Evolutionary conservation across 2,329 filamentous ascomycete genomes (phyloP).

Genomic region (Ophiostoma sp.): DNA sequence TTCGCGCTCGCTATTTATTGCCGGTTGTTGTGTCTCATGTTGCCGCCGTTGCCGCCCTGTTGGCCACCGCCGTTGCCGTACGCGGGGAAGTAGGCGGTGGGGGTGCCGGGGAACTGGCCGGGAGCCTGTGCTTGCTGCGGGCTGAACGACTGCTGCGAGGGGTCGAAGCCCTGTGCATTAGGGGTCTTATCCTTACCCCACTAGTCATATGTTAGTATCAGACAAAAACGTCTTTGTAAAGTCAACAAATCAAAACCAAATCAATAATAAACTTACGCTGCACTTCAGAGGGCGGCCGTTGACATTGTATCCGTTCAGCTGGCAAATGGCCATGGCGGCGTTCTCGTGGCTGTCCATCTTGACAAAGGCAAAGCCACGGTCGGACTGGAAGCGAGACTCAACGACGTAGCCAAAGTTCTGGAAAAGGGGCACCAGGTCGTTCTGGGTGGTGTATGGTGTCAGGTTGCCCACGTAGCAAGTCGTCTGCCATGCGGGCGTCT

Average conservation of each 20-base stretch:
- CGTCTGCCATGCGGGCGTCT: constrained; percentile 97
- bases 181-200: constrained; percentile 99
- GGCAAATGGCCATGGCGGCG: constrained; percentile 96
- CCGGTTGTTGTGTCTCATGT: constrained; percentile 44
- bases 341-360: constrained; percentile 99
- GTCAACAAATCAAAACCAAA: neutral
- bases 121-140: constrained; percentile 69
- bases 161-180: constrained; percentile 71
- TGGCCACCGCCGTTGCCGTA: constrained; percentile 68
- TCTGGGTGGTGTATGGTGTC: constrained; percentile 91
- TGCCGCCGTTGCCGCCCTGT: constrained; percentile 4
- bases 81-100: constrained; percentile 83
- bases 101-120: constrained; percentile 66
- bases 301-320: constrained; percentile 95
- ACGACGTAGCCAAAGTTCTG: constrained; percentile 98
- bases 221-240: neutral
- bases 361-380: constrained; percentile 96
- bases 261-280: constrained; percentile 65
- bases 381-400: constrained; percentile 95
- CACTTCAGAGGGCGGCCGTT: constrained; percentile 96
- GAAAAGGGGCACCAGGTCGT: constrained; percentile 94
- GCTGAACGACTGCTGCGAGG: constrained; percentile 59
- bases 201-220: constrained; percentile 43
- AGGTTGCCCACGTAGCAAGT: constrained; percentile 97
- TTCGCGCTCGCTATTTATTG: constrained; percentile 43